Evolutionary conservation across 2,329 filamentous ascomycete species (phyloP).

Genomic region (Metarhizium brunneum): DNA sequence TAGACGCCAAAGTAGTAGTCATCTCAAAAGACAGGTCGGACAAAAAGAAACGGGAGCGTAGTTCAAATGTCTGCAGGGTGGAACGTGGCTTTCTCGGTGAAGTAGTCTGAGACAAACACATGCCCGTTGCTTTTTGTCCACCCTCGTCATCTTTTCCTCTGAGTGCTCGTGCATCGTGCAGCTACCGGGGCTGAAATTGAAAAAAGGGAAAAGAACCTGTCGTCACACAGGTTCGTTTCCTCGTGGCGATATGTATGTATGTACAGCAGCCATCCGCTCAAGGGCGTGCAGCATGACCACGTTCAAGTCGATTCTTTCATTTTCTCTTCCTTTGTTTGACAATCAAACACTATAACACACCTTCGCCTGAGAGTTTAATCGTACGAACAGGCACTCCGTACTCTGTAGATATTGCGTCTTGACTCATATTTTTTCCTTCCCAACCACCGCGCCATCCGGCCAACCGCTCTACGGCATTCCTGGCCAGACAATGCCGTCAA

Average conservation of each 20-base stretch:
- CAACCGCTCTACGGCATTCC: too few relatives aligned
- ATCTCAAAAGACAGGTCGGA: background rate
- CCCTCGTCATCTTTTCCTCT: background rate
- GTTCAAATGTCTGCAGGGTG: background rate
- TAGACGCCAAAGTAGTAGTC: too few relatives aligned
- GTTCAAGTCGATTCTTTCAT: too few relatives aligned
- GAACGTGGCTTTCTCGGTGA: constrained; percentile 4
- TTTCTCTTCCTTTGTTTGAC: too few relatives aligned
- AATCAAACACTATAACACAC: too few relatives aligned
- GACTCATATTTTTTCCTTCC: too few relatives aligned
- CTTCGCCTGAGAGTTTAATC: too few relatives aligned
- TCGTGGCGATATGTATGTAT: background rate
- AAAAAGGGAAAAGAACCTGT: background rate
- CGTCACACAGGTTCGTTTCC: background rate
- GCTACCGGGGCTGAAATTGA: too few relatives aligned
- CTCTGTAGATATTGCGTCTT: background rate
- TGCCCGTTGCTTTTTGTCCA: background rate
- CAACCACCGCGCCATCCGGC: too few relatives aligned
- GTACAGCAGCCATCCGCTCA: background rate
- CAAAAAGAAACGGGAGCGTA: background rate
- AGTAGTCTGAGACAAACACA: constrained; percentile 1
- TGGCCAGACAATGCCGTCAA: background rate
- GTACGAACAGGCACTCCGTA: too few relatives aligned
- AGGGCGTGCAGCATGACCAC: too few relatives aligned
- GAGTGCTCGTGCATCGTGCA: too few relatives aligned